Evolutionary conservation across 371 early-diverging fungal species (phyloP).

Genomic region (Apophysomyces variabilis): DNA sequence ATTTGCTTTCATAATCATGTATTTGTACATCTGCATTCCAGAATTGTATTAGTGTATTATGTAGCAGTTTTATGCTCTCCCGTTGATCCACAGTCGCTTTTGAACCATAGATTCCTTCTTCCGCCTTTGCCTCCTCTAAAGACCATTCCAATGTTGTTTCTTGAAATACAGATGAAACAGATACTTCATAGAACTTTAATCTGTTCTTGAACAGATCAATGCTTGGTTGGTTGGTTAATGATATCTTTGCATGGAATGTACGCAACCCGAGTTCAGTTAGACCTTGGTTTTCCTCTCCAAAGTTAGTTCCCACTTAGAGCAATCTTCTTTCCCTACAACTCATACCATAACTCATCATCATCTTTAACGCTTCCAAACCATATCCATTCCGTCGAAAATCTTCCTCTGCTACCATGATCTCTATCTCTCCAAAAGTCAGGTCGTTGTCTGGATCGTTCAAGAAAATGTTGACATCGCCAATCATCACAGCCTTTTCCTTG

Average conservation of each 20-base stretch:
- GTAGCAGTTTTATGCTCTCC: slow-evolving; percentile 5
- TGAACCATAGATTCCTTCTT: slow-evolving; percentile 35
- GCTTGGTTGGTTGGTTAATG: slow-evolving; percentile 72
- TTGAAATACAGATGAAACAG: slow-evolving; percentile 71
- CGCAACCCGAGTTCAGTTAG: slow-evolving; percentile 55
- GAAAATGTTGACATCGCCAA: slow-evolving; percentile 94
- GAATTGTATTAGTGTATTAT: slow-evolving; percentile 6
- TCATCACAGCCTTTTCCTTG: slow-evolving; percentile 64
- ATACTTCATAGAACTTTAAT: slow-evolving; percentile 72
- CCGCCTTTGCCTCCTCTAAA: slow-evolving; percentile 20
- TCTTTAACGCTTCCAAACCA: slow-evolving; percentile 72
- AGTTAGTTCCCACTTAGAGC: background rate
- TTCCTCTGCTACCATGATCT: slow-evolving; percentile 92
- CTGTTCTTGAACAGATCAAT: slow-evolving; percentile 70
- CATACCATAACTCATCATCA: slow-evolving; percentile 86
- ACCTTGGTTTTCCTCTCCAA: background rate
- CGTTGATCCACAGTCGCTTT: slow-evolving; percentile 34
- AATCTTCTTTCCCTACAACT: slow-evolving; percentile 3
- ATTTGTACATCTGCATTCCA: slow-evolving; percentile 20
- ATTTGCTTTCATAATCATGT: slow-evolving; percentile 12
- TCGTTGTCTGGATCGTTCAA: slow-evolving; percentile 80
- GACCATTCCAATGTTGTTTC: slow-evolving; percentile 76
- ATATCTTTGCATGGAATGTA: slow-evolving; percentile 81
- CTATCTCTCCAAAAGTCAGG: slow-evolving; percentile 82
- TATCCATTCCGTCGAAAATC: slow-evolving; percentile 65